phyloP scores from a whole-genome alignment of 306 rosid genomes.

The Comarum palustre region DNA sequence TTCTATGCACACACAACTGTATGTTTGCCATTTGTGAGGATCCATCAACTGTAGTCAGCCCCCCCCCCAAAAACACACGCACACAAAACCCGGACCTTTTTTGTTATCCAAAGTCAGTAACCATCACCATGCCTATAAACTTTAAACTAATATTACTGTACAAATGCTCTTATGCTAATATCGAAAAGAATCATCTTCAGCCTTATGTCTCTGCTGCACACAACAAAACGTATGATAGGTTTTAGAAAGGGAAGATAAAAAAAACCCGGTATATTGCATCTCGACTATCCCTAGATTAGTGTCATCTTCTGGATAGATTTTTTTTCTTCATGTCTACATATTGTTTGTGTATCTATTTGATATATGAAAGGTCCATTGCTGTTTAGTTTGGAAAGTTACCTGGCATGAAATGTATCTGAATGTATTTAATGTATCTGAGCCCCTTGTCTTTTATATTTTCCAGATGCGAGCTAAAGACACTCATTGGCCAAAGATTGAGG shows the following conservation, averaged over 20 bases:
- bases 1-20: too few species aligned
- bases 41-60: background rate
- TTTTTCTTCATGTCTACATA: background rate
- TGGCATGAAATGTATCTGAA: background rate
- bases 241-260: background rate
- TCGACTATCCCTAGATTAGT: background rate
- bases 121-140: background rate
- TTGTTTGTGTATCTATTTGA: background rate
- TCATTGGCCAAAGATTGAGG: conserved; percentile 86
- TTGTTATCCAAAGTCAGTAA: background rate
- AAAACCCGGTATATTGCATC: background rate
- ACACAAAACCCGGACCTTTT: too few species aligned
- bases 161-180: background rate
- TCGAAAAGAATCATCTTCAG: background rate
- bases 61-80: too few species aligned
- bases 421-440: background rate
- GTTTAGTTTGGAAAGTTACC: background rate
- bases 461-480: conserved; percentile 68
- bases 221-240: background rate
- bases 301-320: background rate
- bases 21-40: background rate
- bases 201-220: background rate
- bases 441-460: conserved; percentile 23
- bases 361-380: background rate
- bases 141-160: background rate